Conservation (phyloP, 73 alveolate species). For the Diophrys sp. region DNA sequence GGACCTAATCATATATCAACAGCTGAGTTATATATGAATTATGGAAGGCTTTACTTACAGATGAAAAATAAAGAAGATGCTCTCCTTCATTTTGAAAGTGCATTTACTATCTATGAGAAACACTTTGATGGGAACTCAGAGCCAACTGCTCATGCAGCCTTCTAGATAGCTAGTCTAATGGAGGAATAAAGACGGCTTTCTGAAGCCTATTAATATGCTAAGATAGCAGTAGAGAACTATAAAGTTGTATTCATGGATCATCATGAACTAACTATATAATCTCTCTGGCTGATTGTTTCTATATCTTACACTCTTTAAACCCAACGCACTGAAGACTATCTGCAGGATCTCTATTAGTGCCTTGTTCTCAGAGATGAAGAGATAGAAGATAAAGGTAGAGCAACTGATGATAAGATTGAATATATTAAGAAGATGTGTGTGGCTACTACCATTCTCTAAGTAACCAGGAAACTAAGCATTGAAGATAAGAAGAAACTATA, state of each 20-base stretch:
- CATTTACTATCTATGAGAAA: slow-evolving; percentile 47
- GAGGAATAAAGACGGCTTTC: slow-evolving; percentile 52
- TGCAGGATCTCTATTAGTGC: neutral
- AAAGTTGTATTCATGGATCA: neutral
- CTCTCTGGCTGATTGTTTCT: neutral
- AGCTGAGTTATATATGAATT: slow-evolving; percentile 76
- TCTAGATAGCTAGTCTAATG: slow-evolving; percentile 38
- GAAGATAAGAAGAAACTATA: neutral
- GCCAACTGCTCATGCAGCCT: slow-evolving; percentile 52
- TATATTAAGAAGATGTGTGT: neutral
- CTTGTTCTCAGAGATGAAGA: neutral
- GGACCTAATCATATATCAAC: slow-evolving; percentile 80
- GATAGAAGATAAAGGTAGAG: neutral
- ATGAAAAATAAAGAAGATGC: slow-evolving; percentile 59
- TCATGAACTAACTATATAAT: neutral
- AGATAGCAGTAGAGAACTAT: slow-evolving; percentile 19
- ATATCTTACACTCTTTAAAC: neutral
- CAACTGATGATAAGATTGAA: neutral
- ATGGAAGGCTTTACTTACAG: slow-evolving; percentile 58
- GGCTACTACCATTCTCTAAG: neutral
- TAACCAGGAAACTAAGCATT: neutral
- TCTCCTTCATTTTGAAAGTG: slow-evolving; percentile 55
- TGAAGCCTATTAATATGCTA: slow-evolving; percentile 42
- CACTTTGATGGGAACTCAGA: slow-evolving; percentile 47
- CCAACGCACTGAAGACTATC: neutral